Evolutionary conservation across 805 yeast species (phyloP).

Genomic region (Candida nemodendra): DNA sequence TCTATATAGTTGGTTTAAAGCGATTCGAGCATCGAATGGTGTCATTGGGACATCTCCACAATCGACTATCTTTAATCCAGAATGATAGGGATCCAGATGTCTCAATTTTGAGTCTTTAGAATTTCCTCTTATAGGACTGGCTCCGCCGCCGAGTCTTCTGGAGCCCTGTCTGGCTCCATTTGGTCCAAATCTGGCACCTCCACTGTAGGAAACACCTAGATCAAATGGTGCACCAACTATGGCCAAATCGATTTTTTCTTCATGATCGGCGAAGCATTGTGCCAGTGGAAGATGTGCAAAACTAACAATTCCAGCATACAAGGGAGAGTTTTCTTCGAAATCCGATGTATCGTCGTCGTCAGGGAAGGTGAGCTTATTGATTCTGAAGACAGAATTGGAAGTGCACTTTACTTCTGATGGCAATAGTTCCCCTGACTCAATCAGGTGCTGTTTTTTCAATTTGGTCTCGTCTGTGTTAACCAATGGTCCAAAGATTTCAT

Average conservation of each 20-base stretch:
- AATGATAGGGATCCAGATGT: conserved; percentile 43
- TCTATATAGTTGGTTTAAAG: conserved; percentile 54
- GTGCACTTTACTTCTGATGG: background rate
- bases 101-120: conserved; percentile 34
- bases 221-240: conserved; percentile 47
- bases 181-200: conserved; percentile 63
- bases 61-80: conserved; percentile 43
- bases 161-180: conserved; percentile 44
- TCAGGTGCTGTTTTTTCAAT: conserved; percentile 3
- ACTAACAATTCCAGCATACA: conserved; percentile 53
- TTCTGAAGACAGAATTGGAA: conserved; percentile 12
- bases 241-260: conserved; percentile 46
- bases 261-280: conserved; percentile 21
- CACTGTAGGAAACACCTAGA: conserved; percentile 53
- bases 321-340: conserved; percentile 11
- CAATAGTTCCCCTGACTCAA: conserved; percentile 12
- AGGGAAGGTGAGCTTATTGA: conserved; percentile 32
- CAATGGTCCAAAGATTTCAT: conserved; percentile 12
- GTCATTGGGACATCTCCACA: conserved; percentile 63
- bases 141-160: conserved; percentile 44
- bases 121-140: conserved; percentile 39
- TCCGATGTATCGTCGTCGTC: conserved; percentile 38
- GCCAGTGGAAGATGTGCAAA: conserved; percentile 44
- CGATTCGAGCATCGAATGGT: conserved; percentile 58
- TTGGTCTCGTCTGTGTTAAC: conserved; percentile 1